Conservation (phyloP, 2,329 filamentous ascomycete genomes). For the Furcasterigmium sp. region DNA sequence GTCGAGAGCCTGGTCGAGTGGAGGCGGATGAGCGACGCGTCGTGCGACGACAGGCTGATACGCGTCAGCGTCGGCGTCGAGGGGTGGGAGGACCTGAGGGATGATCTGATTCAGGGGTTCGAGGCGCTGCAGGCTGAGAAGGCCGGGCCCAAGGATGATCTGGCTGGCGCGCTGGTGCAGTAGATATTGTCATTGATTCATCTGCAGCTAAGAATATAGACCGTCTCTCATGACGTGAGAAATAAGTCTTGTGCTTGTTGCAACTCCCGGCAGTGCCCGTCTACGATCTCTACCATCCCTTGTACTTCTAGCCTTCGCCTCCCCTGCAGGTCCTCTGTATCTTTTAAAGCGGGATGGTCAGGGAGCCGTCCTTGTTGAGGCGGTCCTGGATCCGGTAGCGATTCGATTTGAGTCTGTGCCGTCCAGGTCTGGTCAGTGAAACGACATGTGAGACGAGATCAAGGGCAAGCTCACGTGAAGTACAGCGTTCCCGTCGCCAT, state of each 20-base stretch:
- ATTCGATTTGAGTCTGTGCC: conserved; percentile 24
- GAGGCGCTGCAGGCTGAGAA: conserved; percentile 41
- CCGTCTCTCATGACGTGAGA: too few relatives aligned
- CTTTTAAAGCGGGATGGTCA: conserved; percentile 22
- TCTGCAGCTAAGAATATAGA: too few relatives aligned
- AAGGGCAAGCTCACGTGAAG: too few relatives aligned
- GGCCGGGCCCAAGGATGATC: neutral
- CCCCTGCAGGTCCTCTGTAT: neutral
- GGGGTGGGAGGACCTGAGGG: conserved; percentile 74
- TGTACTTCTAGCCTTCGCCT: too few relatives aligned
- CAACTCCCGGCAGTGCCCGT: too few relatives aligned
- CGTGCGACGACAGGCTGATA: conserved; percentile 67
- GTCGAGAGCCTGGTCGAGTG: conserved; percentile 97
- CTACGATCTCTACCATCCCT: too few relatives aligned
- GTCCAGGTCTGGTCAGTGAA: conserved; percentile 9
- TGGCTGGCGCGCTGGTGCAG: neutral
- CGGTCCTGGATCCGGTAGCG: conserved; percentile 24
- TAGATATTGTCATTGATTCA: neutral
- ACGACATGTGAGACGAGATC: too few relatives aligned
- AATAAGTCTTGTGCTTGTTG: too few relatives aligned
- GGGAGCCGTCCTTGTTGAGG: conserved; percentile 23
- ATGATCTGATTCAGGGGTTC: conserved; percentile 67
- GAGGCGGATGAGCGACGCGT: conserved; percentile 79
- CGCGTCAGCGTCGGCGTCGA: conserved; percentile 85
- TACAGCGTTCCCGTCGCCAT: conserved; percentile 24